Evolutionary conservation across 176 grass and related monocot species (phyloP), one percentile per base, ranked within the genome.

Genomic region (Lolium multiflorum): DNA sequence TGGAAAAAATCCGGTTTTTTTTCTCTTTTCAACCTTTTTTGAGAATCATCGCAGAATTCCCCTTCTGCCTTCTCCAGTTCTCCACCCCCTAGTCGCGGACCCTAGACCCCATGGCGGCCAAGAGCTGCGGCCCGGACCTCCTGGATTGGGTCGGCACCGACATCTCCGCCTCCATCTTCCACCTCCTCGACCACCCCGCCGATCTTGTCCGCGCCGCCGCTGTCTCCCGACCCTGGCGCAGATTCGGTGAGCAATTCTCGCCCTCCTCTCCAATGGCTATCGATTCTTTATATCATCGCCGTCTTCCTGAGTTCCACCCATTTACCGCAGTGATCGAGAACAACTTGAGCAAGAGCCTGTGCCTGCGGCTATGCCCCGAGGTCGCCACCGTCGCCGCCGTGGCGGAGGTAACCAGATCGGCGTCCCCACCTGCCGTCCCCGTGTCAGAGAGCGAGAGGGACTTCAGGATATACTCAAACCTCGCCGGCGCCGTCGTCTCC

Each of bases 181-280:
- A 58, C 39, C 82, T 13, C 61, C 77, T 99, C 63, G 84, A 87
- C 65, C 71, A 91, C 90, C 92, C 94, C 16, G 80, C 87, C 24
- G 97, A 94, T 72, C 39, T 99, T 50, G 94, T 71, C 76, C 97
- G 82, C 62, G 84, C 85, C 72, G 70, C 82, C 68, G 79, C 94
- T 47, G 94, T 85, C 78, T 99, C 97, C 64, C 85, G 85, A 76
- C 93, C 94, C 52, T 99, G 97, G 97, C 90, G 94, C 85, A 85
- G 71, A 43, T 96, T 94, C 88, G 90, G 88, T 84, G 25, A 69
- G 10, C 59, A 1, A 26, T 74, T 52, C 72, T 75, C 72, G 14
- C 47, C 72, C 14, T 44, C 35, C 21, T 43, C 11, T 52, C 22
- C 47, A 22, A 52, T 51, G 47, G 72, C 14, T 28, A 26, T 26